Evolutionary conservation across 2,329 filamentous ascomycete species (phyloP).

Genomic region (Aphanocladium album): DNA sequence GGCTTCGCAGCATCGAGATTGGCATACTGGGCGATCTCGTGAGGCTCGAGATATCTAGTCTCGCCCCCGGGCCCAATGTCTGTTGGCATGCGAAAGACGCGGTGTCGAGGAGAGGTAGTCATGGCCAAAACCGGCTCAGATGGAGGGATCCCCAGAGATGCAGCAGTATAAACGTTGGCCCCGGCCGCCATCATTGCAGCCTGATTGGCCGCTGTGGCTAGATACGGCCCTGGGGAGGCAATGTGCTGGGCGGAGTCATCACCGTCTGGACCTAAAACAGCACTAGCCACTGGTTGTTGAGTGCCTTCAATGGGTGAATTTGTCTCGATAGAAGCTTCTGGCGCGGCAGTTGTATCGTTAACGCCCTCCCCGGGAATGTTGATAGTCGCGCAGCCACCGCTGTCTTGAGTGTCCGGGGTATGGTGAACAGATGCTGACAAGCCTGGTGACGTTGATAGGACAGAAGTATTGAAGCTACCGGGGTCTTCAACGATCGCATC

Average conservation of each 20-base stretch:
- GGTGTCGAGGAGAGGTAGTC: conserved; percentile 3
- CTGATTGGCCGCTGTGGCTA: neutral
- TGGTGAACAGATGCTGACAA: neutral
- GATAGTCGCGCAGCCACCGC: neutral
- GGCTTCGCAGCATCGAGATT: neutral
- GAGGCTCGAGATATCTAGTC: conserved; percentile 1
- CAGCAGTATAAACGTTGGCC: neutral
- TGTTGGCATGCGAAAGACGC: neutral
- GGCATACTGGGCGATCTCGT: neutral
- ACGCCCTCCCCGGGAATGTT: neutral
- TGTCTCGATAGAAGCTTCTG: neutral
- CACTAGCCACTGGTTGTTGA: neutral
- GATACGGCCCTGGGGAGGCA: neutral
- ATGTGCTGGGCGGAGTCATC: neutral
- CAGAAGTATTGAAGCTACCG: neutral
- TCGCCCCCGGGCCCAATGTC: neutral
- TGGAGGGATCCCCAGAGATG: neutral
- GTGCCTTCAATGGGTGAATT: neutral
- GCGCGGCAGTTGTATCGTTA: neutral
- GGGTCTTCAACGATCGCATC: neutral
- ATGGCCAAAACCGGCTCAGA: neutral
- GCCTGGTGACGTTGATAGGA: neutral
- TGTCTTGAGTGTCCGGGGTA: conserved; percentile 1
- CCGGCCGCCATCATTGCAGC: neutral
- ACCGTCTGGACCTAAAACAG: neutral